Evolutionary conservation across 768 basidiomycete species (phyloP), one percentile per base, ranked within the genome.

Genomic region (Leccinum uliginosum): DNA sequence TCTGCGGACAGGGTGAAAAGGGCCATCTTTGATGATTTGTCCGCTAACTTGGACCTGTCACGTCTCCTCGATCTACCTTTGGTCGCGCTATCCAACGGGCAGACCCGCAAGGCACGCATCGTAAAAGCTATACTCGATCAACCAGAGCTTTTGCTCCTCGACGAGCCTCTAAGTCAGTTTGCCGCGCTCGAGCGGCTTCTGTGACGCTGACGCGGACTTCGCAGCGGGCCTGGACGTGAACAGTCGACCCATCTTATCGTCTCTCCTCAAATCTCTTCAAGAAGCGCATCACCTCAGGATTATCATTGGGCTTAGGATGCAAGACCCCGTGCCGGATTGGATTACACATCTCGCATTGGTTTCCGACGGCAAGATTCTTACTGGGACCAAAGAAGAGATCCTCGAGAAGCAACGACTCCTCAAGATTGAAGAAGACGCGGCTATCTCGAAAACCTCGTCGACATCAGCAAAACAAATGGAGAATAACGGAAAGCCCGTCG

Each of bases 11-110:
- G 62, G 40, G 59, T 19, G 53, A 69, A 53, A 61, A 76, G 62
- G 26, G 63, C 62, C 29, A 55, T 79, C 7, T 79, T 95, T 55
- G 77, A 82, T 4, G 70, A 75, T 2, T 69, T 91, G n/a, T 76
- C 83, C 0, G 71, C 75, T 4, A 69, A 72, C 48, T 78, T 98
- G 67, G 79, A 80, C 9, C 74, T 98, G 40, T 67, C 70, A 2
- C 62, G 75, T 5, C 72, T 95, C 24, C 75, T 98, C n/a, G 87
- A 94, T 65, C 66, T 96, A 6, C 96, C 95, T 0, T 68, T 91
- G 4, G 78, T 98, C 8, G 91, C 91, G 0, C 70, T 98, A 51
- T 91, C 89, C 59, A 96, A 95, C 65, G 96, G 96, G 0, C 95
- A 99, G 75, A 98, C 87, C 29, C 75, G 95, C 35, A 75, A 92